These are phyloP conservation scores for Trypanosoma brucei DNA, from an alignment of 208 protist species.

Conservation along the genomic window DNA sequence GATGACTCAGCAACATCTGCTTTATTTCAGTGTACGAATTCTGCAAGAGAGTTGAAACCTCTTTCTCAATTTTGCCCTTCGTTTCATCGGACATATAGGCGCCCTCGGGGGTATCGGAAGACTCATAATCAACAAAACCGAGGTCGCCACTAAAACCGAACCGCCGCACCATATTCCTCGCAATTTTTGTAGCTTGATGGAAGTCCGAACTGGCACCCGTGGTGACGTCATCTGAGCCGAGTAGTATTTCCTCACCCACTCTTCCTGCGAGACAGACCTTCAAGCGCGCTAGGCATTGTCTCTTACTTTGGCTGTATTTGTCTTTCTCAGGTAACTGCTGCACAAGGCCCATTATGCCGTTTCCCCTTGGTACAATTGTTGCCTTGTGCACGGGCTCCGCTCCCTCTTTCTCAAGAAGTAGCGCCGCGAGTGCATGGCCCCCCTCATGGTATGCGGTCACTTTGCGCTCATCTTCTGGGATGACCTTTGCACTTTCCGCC, in stretches of 20 bases:
- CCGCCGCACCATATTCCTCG: conserved; percentile 85
- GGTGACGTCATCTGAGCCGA: conserved; percentile 92
- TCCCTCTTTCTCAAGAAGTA: conserved; percentile 67
- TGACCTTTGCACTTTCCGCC: conserved; percentile 72
- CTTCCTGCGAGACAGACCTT: conserved; percentile 88
- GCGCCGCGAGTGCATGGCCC: conserved; percentile 79
- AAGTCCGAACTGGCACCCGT: conserved; percentile 90
- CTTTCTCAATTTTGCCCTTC: conserved; percentile 83
- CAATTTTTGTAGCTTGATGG: conserved; percentile 87
- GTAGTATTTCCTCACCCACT: conserved; percentile 96
- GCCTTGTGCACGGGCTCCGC: conserved; percentile 90
- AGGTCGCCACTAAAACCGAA: conserved; percentile 87
- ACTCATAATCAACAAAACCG: conserved; percentile 86
- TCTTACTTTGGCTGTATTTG: conserved; percentile 84
- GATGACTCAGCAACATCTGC: conserved; percentile 54
- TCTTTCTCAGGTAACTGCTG: conserved; percentile 85
- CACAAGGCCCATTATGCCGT: conserved; percentile 89
- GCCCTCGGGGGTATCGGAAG: conserved; percentile 62
- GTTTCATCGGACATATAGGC: conserved; percentile 90
- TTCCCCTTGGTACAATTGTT: conserved; percentile 89
- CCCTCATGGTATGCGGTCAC: conserved; percentile 89
- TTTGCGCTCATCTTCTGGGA: conserved; percentile 84
- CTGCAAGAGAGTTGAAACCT: conserved; percentile 62
- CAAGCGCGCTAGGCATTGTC: conserved; percentile 75
- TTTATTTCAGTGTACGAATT: conserved; percentile 77